Percentiles rank a stretch among this genome's conserved stretches.
phyloP scores from a whole-genome alignment of 345 rosid genomes.

The Alliaria petiolata region DNA sequence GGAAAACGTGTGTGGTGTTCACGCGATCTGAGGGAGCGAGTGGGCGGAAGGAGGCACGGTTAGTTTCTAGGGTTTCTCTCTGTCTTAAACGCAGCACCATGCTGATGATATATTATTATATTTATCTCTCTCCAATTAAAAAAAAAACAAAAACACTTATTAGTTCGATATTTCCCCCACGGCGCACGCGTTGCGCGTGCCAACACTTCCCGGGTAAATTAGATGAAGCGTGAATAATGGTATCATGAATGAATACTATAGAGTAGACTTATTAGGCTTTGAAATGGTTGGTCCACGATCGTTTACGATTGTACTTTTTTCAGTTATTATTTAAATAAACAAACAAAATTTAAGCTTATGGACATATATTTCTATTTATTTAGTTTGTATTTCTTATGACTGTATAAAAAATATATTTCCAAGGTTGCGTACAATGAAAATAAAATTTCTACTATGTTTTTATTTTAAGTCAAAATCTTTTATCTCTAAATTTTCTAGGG shows the following conservation, averaged over 20 bases:
- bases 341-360: not conserved
- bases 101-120: too few species aligned
- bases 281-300: not conserved
- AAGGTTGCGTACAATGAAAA: too few species aligned
- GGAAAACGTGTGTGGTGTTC: constrained; percentile 21
- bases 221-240: constrained; percentile 18
- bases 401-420: too few species aligned
- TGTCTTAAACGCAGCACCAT: constrained; percentile 10
- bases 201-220: constrained; percentile 1
- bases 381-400: too few species aligned
- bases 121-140: not conserved
- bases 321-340: not conserved
- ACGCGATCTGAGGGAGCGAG: constrained; percentile 35
- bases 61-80: constrained; percentile 25
- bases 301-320: not conserved
- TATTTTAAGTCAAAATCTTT: too few species aligned
- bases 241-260: not conserved
- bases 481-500: too few species aligned
- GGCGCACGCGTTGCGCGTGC: constrained; percentile 38
- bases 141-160: not conserved
- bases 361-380: too few species aligned
- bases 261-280: constrained; percentile 6
- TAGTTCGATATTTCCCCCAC: not conserved
- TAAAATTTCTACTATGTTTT: too few species aligned
- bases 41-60: constrained; percentile 26